A percentile compares a stretch with the other conserved stretches of the same genome.
Evolutionary conservation across 352 stramenopile species (phyloP).

Genomic region (Globisporangium echinulatum): DNA sequence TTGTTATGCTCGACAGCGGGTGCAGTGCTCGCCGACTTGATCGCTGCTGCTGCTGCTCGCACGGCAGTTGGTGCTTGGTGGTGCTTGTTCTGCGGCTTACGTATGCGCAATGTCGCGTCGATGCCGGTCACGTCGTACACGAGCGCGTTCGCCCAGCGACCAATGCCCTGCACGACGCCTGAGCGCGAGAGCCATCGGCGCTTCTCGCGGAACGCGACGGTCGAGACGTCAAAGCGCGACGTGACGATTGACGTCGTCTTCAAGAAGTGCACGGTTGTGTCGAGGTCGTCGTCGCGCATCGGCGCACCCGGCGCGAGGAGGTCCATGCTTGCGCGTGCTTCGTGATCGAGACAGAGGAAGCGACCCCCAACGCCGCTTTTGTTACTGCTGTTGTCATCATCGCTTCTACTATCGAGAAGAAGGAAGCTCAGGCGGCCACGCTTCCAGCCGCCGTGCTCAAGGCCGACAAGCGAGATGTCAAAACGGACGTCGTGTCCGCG

Average conservation of each 20-base stretch:
- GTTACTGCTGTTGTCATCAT: background rate
- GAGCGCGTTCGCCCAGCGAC: conserved; percentile 39
- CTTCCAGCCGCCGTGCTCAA: conserved; percentile 54
- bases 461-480: conserved; percentile 60
- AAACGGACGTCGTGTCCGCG: conserved; percentile 47
- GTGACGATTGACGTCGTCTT: conserved; percentile 54
- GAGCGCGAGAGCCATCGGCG: conserved; percentile 38
- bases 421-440: conserved; percentile 62
- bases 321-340: conserved; percentile 37
- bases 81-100: conserved; percentile 38
- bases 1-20: too few species aligned
- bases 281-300: conserved; percentile 30
- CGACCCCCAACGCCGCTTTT: conserved; percentile 12
- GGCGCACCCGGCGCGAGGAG: conserved; percentile 23
- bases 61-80: conserved; percentile 17
- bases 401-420: conserved; percentile 20
- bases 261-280: conserved; percentile 55
- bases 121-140: conserved; percentile 52
- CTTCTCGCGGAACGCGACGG: conserved; percentile 39
- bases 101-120: conserved; percentile 29
- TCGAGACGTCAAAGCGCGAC: conserved; percentile 35
- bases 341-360: conserved; percentile 56
- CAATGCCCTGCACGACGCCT: conserved; percentile 35
- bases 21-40: too few species aligned
- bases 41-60: background rate